Evolutionary conservation across 2,329 filamentous ascomycete genomes (phyloP), one percentile per base, ranked within the genome.

Genomic region (Lasiodiplodia citricola): DNA sequence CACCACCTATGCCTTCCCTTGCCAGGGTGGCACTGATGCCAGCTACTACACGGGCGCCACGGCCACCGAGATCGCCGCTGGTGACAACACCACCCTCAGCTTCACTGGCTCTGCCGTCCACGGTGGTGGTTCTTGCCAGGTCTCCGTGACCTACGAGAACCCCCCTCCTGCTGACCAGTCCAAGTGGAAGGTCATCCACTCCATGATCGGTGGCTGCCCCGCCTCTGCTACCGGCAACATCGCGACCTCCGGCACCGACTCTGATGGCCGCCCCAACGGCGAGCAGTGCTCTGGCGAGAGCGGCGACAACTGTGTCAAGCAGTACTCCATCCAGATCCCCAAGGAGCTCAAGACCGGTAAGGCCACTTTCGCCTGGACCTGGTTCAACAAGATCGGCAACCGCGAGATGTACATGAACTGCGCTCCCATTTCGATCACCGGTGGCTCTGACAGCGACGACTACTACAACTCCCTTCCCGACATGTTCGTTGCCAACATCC

Each of bases 331-430:
- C 81, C 87, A 82, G 0, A 88, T 97, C 6, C 94, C 93, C 0
- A 76, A 85, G 0, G 87, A 90, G 14, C 85, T 97, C 58, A 86
- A 88, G 18, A 80, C 88, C 1, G 94, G 94, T 2, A 85, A 92
- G 50, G 94, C 92, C 47, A 91, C 89, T 0, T 82, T 97, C 5
- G 92, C 92, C 1, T 98, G 94, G 94, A 93, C 93, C 0, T 98
- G 96, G 96, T 89, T 97, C 81, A 98, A 98, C 81, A 91, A 91
- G 70, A 76, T 97, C 11, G 96, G 96, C 2, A 97, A 97, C 83
- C 90, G 94, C 0, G 96, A 98, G 78, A 97, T 97, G 94, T 97
- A 97, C 85, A 96, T 96, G 93, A 96, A 97, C 86, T 99, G 95
- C 74, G 93, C 91, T 0, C 88, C 92, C 0, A 80, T 97, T 58